phyloP scores from a whole-genome alignment of 805 yeast species.

The Candida dendrica region DNA sequence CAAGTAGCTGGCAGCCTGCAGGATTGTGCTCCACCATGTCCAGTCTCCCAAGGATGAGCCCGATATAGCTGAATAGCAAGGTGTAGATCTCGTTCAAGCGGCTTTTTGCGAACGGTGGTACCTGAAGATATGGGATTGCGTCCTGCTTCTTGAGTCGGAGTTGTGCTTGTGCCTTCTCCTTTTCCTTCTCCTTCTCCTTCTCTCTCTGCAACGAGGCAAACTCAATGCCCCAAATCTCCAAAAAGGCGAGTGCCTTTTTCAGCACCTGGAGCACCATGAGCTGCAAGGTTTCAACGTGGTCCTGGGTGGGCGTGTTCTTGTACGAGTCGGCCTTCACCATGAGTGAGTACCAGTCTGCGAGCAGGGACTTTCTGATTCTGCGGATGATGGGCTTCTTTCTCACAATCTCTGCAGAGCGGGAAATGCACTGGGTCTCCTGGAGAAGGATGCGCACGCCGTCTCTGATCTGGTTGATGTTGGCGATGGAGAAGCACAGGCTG shows the following conservation, averaged over 20 bases:
- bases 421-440: slow-evolving; percentile 65
- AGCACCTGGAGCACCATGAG: slow-evolving; percentile 61
- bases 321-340: slow-evolving; percentile 73
- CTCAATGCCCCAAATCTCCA: slow-evolving; percentile 68
- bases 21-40: slow-evolving; percentile 72
- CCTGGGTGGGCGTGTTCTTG: slow-evolving; percentile 51
- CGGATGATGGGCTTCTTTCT: slow-evolving; percentile 54
- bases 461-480: slow-evolving; percentile 51
- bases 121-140: slow-evolving; percentile 34
- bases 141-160: too few species aligned
- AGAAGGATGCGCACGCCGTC: slow-evolving; percentile 65
- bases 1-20: slow-evolving; percentile 61
- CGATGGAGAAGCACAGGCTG: slow-evolving; percentile 17
- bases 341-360: slow-evolving; percentile 76
- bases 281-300: slow-evolving; percentile 55
- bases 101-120: slow-evolving; percentile 55
- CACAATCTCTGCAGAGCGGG: slow-evolving; percentile 66
- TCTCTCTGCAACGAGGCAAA: slow-evolving; percentile 36
- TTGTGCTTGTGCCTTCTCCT: too few species aligned
- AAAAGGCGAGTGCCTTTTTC: slow-evolving; percentile 55
- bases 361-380: slow-evolving; percentile 56
- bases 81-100: slow-evolving; percentile 61
- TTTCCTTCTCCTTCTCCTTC: slow-evolving; percentile 2
- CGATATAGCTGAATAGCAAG: slow-evolving; percentile 52
- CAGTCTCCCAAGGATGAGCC: slow-evolving; percentile 65